Conservation (phyloP, 2,329 filamentous ascomycete species). For the Metarhizium brunneum region DNA sequence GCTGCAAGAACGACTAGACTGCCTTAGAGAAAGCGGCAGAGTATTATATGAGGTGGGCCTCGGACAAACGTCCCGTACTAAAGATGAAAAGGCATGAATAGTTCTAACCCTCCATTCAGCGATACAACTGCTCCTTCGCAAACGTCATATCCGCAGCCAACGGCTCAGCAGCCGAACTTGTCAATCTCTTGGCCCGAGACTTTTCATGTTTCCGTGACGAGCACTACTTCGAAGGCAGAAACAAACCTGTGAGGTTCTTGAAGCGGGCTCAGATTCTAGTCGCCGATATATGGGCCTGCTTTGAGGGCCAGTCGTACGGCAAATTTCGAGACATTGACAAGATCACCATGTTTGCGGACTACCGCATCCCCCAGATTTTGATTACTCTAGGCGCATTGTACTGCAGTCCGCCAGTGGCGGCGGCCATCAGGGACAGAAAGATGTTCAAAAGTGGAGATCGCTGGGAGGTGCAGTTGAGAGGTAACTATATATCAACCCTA, state of each 20-base stretch:
- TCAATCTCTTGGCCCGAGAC: slow-evolving; percentile 74
- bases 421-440: slow-evolving; percentile 55
- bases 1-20: slow-evolving; percentile 65
- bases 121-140: slow-evolving; percentile 65
- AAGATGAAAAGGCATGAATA: background rate
- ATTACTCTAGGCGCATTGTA: slow-evolving; percentile 71
- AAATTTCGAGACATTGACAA: slow-evolving; percentile 84
- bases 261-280: slow-evolving; percentile 95
- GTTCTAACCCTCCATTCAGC: slow-evolving; percentile 31
- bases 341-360: slow-evolving; percentile 98
- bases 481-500: slow-evolving; percentile 24
- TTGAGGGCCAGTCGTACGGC: slow-evolving; percentile 71
- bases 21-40: slow-evolving; percentile 72
- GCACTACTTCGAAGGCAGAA: slow-evolving; percentile 61
- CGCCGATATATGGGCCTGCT: slow-evolving; percentile 94
- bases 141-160: slow-evolving; percentile 67
- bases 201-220: slow-evolving; percentile 86
- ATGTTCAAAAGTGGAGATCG: slow-evolving; percentile 60
- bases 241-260: slow-evolving; percentile 65
- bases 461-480: slow-evolving; percentile 84
- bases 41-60: slow-evolving; percentile 64
- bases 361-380: slow-evolving; percentile 90
- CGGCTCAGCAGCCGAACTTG: slow-evolving; percentile 71
- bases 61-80: background rate
- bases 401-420: slow-evolving; percentile 73